Base-by-base conservation (phyloP, 805 yeast species). In the Candida palmyrensis region DNA sequence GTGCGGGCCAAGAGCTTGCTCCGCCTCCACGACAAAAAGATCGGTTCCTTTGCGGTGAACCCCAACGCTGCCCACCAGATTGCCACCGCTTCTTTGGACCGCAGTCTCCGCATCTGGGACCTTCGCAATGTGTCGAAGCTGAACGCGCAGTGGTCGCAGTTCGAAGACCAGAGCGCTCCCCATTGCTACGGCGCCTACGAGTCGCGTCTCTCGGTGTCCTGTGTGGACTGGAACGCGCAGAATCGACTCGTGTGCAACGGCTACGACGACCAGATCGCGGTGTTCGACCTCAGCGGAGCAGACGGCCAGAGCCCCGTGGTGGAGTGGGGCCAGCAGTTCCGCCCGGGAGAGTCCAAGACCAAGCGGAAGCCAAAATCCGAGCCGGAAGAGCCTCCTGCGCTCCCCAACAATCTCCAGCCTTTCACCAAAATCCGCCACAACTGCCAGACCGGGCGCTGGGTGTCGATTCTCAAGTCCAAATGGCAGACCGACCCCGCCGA, bases 361-460 rank as follows among this genome's bases (percentile, higher is more conserved):
- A 44, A 44, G 6, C 32, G 27, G 31, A 40, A 35, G 18, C n/a
- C n/a, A n/a, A n/a, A n/a, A n/a, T n/a, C n/a, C n/a, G 33, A 35
- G 27, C 36, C 30, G 6, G 36, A 31, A 16, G 45, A 47, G 4
- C 62, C 70, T 1, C 12, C 22, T 6, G 11, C 23, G 11, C 11
- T 21, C 9, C 11, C 14, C 10, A 50, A 48, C 6, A 72, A 70
- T 33, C 45, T 87, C 21, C 53, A 48, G n/a, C 95, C 96, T 0
- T 50, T 68, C 18, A 69, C 75, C 18, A 75, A 76, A 7, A 66
- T 90, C 31, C 75, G 74, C 36, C 98, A 92, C 53, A 92, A 92
- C 49, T 92, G 98, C 60, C 96, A 90, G 56, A 83, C 96, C 0
- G 98, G 98, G 0, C 68, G 96, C 43, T 90, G 98, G 98, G 96